Base-by-base conservation (phyloP, 495 filamentous ascomycete genomes). In the Ascodesmis nigricans region DNA sequence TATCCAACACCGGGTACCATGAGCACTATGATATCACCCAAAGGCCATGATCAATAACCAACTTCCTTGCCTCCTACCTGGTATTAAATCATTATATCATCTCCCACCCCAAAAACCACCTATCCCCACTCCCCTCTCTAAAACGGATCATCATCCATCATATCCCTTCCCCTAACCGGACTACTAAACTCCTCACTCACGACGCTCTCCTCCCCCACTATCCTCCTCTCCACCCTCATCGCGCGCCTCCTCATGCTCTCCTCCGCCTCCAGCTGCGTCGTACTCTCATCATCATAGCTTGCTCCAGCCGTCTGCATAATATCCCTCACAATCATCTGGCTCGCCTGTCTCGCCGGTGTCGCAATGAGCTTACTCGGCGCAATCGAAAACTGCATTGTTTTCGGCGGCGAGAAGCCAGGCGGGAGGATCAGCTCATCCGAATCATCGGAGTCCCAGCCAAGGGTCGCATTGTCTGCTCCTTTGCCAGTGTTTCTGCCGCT, bases 361-460 rank as follows among this genome's bases (percentile, higher is more conserved):
- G 87, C 81, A 58, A 99, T 55, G 21, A 99, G 54, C 41, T 77
- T 71, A 31, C 72, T 76, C 47, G 80, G 76, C 36, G 83, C 83
- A 38, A 99, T 61, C 46, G 80, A 75, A 50, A 99, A 99, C 49
- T 92, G 82, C 53, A 99, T 91, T 17, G 87, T 99, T 58, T 92
- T 92, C 0, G 87, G 87, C 22, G 90, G 87, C 47, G 79, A 91
- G 44, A 81, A 68, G 0, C 69, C 78, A 8, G 68, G 42, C 6
- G 57, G 58, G 1, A 63, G 64, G 25, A 70, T 67, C 1, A 67
- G 58, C 18, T 45, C 35, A 13, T 71, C 62, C 5, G 61, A 62
- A 27, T 66, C 68, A 25, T 71, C 66, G 34, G 30, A 22, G 2
- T 14, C 33, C 13, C 11, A 13, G 33, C 16, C 19, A n/a, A 8